phyloP scores from a whole-genome alignment of 345 rosid species.

The Populus davidiana region DNA sequence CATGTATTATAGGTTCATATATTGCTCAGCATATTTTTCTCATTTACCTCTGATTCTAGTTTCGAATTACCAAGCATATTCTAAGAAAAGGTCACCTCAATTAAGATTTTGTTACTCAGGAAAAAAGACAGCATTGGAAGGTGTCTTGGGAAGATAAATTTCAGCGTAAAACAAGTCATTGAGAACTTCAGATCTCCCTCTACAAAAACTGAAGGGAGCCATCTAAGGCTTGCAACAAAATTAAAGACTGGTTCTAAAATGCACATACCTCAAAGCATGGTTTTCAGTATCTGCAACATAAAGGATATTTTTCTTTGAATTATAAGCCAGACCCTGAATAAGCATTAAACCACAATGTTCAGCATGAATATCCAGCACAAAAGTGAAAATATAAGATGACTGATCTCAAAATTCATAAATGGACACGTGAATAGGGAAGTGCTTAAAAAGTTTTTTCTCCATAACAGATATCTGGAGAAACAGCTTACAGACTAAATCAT shows the following conservation, averaged over 20 bases:
- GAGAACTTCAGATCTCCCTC: no score
- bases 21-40: no score
- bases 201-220: background rate
- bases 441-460: background rate
- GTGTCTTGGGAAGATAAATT: no score
- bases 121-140: no score
- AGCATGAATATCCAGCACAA: slow-evolving; percentile 3
- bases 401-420: background rate
- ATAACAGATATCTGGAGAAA: slow-evolving; percentile 4
- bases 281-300: slow-evolving; percentile 95
- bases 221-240: background rate
- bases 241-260: slow-evolving; percentile 6
- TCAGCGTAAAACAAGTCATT: no score
- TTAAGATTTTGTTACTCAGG: no score
- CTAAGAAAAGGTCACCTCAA: no score
- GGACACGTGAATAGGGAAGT: background rate
- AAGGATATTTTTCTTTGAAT: slow-evolving; percentile 76
- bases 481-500: slow-evolving; percentile 6
- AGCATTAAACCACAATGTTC: slow-evolving; percentile 16
- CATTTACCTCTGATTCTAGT: no score
- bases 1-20: no score
- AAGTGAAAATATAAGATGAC: background rate
- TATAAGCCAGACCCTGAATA: slow-evolving; percentile 85
- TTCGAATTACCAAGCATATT: no score
- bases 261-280: slow-evolving; percentile 78